phyloP scores from a whole-genome alignment of 2,329 filamentous ascomycete genomes.

The Diaporthe citrichinensis region DNA sequence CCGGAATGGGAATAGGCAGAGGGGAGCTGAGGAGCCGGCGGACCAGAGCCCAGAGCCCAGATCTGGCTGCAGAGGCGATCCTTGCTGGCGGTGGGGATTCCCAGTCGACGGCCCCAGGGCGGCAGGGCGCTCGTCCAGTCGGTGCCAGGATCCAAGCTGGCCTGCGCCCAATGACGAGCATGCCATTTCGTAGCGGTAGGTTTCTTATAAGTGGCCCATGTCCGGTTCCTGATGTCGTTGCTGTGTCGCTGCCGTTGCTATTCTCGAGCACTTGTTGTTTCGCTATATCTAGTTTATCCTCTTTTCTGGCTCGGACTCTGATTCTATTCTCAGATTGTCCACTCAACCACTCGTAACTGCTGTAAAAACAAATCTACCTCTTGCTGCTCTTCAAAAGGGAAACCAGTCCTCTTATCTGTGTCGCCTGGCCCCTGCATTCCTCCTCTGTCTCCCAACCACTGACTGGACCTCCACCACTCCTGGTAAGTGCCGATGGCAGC shows the following conservation, averaged over 20 bases:
- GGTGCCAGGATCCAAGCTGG: slow-evolving; percentile 28
- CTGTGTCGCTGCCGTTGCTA: slow-evolving; percentile 18
- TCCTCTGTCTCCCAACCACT: neutral
- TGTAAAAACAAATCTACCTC: neutral
- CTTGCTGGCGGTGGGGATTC: slow-evolving; percentile 31
- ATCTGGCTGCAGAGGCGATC: slow-evolving; percentile 34
- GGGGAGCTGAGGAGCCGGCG: neutral
- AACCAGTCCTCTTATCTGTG: slow-evolving; percentile 2
- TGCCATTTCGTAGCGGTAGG: slow-evolving; percentile 32
- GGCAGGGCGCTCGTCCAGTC: slow-evolving; percentile 16
- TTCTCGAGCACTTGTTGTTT: slow-evolving; percentile 25
- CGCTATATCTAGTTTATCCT: neutral
- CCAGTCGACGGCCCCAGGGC: slow-evolving; percentile 22
- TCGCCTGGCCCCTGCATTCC: neutral
- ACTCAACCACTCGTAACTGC: neutral
- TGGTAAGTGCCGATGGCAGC: slow-evolving; percentile 35
- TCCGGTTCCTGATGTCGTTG: slow-evolving; percentile 21
- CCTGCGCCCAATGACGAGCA: slow-evolving; percentile 39
- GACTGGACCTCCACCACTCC: slow-evolving; percentile 7
- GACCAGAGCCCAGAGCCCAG: slow-evolving; percentile 10
- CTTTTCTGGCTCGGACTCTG: neutral
- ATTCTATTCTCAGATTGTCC: neutral
- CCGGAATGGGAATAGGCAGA: slow-evolving; percentile 12
- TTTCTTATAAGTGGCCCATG: slow-evolving; percentile 33
- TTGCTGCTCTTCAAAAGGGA: neutral